Conservation (phyloP, 169 alveolate species). For the Plasmodium knowlesi region DNA sequence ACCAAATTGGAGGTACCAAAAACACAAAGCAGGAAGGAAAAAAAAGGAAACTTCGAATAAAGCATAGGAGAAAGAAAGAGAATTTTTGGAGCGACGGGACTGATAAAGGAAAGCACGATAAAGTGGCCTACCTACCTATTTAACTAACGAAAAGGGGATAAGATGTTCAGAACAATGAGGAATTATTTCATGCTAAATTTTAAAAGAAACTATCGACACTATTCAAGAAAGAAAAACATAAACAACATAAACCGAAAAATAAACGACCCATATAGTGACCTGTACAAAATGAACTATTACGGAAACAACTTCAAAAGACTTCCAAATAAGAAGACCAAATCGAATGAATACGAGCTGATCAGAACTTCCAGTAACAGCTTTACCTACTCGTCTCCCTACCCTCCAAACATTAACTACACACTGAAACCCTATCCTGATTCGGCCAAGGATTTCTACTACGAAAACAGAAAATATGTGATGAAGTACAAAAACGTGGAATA, state of each 20-base stretch:
- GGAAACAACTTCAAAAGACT: slow-evolving; percentile 59
- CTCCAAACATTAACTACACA: slow-evolving; percentile 83
- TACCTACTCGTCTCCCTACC: slow-evolving; percentile 80
- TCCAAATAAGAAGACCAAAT: slow-evolving; percentile 81
- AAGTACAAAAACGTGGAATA: slow-evolving; percentile 84
- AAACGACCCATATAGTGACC: slow-evolving; percentile 72
- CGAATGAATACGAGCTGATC: slow-evolving; percentile 78
- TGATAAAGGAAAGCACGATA: background rate
- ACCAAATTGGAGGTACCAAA: background rate
- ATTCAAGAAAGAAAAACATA: slow-evolving; percentile 68
- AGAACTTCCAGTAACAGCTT: slow-evolving; percentile 77
- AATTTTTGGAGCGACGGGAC: background rate
- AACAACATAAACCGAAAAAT: slow-evolving; percentile 41
- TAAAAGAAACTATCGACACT: slow-evolving; percentile 63
- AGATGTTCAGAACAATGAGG: slow-evolving; percentile 16
- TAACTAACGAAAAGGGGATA: background rate
- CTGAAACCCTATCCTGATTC: slow-evolving; percentile 81
- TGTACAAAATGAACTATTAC: slow-evolving; percentile 44
- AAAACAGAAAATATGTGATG: slow-evolving; percentile 78
- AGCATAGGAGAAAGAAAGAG: background rate
- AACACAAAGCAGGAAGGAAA: background rate
- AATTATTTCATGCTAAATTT: slow-evolving; percentile 23
- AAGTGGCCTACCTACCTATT: background rate
- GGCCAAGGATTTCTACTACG: slow-evolving; percentile 78
- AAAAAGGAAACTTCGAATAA: background rate